Evolutionary conservation across 1,139 yeast genomes (phyloP), one percentile per base, ranked within the genome.

Genomic region (Pichia sp.): DNA sequence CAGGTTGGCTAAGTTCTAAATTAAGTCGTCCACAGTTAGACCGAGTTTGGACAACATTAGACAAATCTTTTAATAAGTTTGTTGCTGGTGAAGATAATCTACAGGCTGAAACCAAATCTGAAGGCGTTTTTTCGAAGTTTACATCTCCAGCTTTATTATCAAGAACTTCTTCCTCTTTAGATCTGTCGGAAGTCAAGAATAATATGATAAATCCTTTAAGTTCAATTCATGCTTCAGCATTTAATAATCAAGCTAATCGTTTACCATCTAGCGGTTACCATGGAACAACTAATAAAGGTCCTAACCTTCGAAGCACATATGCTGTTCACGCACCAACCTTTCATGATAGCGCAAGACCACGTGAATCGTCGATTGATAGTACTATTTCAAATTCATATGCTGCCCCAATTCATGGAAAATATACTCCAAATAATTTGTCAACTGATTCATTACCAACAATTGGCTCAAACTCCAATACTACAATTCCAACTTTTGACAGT

Each of bases 21-120:
- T 45, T 62, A 27, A 59, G 85, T 37, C 82, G 81, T 61, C 95
- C 94, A 11, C 86, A 84, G 58, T 71, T 89, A 51, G 95, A 89
- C 59, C 84, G 80, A 60, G 83, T 89, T 52, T 86, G 95, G 94
- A 92, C 90, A 7, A 89, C 85, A 46, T 71, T 89, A 53, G 95
- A 88, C 63, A 80, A 79, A 58, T 76, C 83, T n/a, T 79, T 83
- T 61, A 80, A 78, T 59, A 88, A 88, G 64, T 87, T 90, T 63
- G 92, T 92, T 54, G 87, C 96, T 3, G 98, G 97, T 10, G 96
- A 87, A 47, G 90, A 82, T 40, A 66, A 66, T 28, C 60, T 56
- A 7, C 54, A 55, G 25, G 58, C 54, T 2, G 58, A 55, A 10
- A 53, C 51, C 4, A 56, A 57, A n/a, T 67, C 68, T 7, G 78